phyloP scores from a whole-genome alignment of 2,329 filamentous ascomycete species.

The Fusarium virguliforme region DNA sequence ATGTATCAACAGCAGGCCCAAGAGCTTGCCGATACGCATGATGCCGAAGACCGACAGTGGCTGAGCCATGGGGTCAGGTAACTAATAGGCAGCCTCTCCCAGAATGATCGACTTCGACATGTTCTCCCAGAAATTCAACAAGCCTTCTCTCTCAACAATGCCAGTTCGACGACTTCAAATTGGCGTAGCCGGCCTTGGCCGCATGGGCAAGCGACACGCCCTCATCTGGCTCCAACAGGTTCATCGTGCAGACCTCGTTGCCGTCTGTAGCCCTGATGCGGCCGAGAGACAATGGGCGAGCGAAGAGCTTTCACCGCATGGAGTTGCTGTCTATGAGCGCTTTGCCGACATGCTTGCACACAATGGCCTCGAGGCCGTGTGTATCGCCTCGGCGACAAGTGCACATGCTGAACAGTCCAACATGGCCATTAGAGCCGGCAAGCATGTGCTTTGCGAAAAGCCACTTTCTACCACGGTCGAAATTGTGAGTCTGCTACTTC shows the following conservation, averaged over 20 bases:
- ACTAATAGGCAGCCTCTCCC: not conserved
- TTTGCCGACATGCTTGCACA: constrained; percentile 64
- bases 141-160: not conserved
- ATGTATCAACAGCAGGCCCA: not conserved
- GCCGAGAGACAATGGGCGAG: constrained; percentile 63
- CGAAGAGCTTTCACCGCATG: constrained; percentile 60
- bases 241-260: constrained; percentile 65
- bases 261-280: constrained; percentile 64
- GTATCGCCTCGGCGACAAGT: constrained; percentile 62
- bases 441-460: constrained; percentile 74
- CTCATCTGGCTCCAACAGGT: constrained; percentile 63
- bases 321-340: constrained; percentile 62
- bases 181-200: constrained; percentile 66
- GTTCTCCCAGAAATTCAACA: not conserved
- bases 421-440: constrained; percentile 67
- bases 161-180: constrained; percentile 57
- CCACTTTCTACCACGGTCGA: constrained; percentile 56
- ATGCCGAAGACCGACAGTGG: not conserved
- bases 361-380: constrained; percentile 59
- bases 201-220: constrained; percentile 68
- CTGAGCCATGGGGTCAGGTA: not conserved
- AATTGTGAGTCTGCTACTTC: not conserved
- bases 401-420: constrained; percentile 73
- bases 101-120: not conserved
- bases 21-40: not conserved